Base-by-base conservation (phyloP, 1,284 basidiomycete species). In the Heterobasidion parviporum region DNA sequence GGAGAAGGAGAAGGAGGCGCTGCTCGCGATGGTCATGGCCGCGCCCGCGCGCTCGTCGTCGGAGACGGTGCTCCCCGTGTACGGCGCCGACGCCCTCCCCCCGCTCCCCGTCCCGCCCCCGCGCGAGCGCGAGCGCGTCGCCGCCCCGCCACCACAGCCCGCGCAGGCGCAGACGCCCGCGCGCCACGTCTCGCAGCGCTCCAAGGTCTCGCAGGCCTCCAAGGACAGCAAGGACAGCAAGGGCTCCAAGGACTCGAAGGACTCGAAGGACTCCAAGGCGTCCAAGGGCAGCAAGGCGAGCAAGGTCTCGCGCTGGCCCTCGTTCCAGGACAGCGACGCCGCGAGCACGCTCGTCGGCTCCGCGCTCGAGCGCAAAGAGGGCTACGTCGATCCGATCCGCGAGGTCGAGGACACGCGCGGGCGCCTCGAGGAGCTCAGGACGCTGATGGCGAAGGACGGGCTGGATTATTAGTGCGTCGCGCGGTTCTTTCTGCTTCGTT, bases 401-500 rank as follows among this genome's bases (percentile, higher is more conserved):
- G 77, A 77, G 57, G 71, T 68, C 33, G 70, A 75, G 0, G 85
- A 90, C 62, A 88, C 87, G 0, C 68, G 70, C 2, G 76, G 78
- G 53, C 77, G 87, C 33, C 70, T 97, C 50, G 75, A 76, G 1
- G 83, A 86, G 53, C 69, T 95, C 54, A 76, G 89, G 49, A 76
- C 76, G 54, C 70, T 86, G 59, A 90, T 95, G 83, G 61, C 67
- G 20, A 89, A 89, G 63, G 84, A 90, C 56, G 79, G 77, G 56
- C 70, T 94, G 51, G 89, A 93, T 70, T 94, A 88, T 68, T 94
- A 94, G 92, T 94, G 63, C 71, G 89, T 82, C 16, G 6, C 18
- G 2, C 46, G 55, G 38, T 55, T 55, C 53, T 44, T 54, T 59
- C 54, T 34, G n/a, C n/a, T n/a, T n/a, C n/a, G n/a, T n/a, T n/a